Evolutionary conservation across 305 asterid species (phyloP), one percentile per base, ranked within the genome.

Genomic region (Ajuga reptans): DNA sequence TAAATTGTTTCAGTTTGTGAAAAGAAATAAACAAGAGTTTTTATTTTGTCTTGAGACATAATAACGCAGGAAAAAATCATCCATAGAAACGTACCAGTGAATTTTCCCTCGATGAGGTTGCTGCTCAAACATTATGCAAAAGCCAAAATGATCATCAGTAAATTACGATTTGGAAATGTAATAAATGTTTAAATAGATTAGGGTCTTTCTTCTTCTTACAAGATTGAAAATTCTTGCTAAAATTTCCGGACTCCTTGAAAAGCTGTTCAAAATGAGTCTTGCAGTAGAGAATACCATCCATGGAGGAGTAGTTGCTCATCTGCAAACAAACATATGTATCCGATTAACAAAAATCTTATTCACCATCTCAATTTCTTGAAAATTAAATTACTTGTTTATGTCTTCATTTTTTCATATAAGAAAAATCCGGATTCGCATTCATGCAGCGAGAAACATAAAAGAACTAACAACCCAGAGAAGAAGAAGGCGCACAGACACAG

Each of bases 241-340:
- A 82, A 72, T 81, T 82, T 24, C 84, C 89, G 16, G 85, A 81
- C 78, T 76, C 85, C 81, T 83, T 83, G 72, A 69, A 80, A 39
- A 84, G 84, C 64, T 82, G 87, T 58, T 92, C 97, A 43, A 92
- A 92, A 77, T 92, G 98, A 64, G 98, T 11, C 81, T 92, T 92
- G 91, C 97, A 92, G 78, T 88, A 92, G 61, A 88, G 86, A 78
- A 88, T 86, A 72, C 98, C 98, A 82, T 92, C 97, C 98, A 92
- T 92, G 73, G 98, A 92, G 11, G 96, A 92, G 79, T 92, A 92
- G 78, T 87, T 92, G 86, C 97, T 88, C 98, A 92, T 92, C 98
- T 92, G 80, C 14, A 6, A 59, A 12, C 12, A 71, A 3, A 42
- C 8, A 50, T 8, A 33, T 18, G 8, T 14, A 49, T 31, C 52